Percentiles rank a stretch among this genome's conserved stretches.
Evolutionary conservation across 805 yeast species (phyloP).

Genomic region (Clavispora santaluciae): DNA sequence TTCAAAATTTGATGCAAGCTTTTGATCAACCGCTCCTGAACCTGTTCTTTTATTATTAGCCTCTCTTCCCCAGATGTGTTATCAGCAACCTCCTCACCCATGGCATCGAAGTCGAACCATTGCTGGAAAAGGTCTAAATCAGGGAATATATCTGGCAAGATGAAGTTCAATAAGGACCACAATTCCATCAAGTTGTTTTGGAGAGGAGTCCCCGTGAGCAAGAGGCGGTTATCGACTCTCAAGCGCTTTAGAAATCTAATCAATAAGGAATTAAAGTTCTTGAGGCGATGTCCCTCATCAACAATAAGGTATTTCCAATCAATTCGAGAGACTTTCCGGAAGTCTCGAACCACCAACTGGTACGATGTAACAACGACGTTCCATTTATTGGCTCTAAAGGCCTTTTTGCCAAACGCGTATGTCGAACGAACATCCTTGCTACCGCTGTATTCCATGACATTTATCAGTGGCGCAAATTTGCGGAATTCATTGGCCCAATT

Average conservation of each 20-base stretch:
- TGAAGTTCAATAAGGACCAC: constrained; percentile 88
- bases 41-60: constrained; percentile 52
- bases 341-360: constrained; percentile 73
- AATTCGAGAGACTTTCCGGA: constrained; percentile 44
- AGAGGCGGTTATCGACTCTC: constrained; percentile 63
- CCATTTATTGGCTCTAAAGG: constrained; percentile 22
- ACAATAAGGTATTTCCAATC: constrained; percentile 83
- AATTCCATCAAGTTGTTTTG: constrained; percentile 87
- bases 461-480: constrained; percentile 67
- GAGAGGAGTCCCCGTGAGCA: constrained; percentile 93
- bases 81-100: constrained; percentile 27
- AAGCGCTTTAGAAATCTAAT: constrained; percentile 67
- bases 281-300: constrained; percentile 93
- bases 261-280: constrained; percentile 74
- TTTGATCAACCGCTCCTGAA: constrained; percentile 51
- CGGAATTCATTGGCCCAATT: constrained; percentile 78
- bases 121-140: constrained; percentile 85
- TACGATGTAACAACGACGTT: constrained; percentile 71
- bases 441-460: constrained; percentile 63
- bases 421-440: constrained; percentile 49
- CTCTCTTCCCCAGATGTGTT: constrained; percentile 39
- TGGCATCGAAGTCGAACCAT: constrained; percentile 84
- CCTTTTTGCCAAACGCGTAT: constrained; percentile 27
- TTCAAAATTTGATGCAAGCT: constrained; percentile 83
- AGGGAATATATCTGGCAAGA: constrained; percentile 87